phyloP scores from a whole-genome alignment of 2,329 filamentous ascomycete species.

The Hypoxylon sp. region DNA sequence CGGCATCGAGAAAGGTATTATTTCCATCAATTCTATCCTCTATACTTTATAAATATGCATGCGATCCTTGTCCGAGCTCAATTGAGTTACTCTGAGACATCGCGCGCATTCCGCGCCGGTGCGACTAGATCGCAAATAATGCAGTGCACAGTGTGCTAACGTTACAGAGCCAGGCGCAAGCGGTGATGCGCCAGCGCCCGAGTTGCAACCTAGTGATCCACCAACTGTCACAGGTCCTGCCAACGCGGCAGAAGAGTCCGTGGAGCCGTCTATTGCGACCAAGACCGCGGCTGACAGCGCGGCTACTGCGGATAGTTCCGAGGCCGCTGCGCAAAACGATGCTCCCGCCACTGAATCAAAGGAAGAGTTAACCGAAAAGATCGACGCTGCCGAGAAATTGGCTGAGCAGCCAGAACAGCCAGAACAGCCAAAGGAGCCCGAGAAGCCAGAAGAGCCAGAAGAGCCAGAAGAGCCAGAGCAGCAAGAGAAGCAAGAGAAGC shows the following conservation, averaged over 20 bases:
- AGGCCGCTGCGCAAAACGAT: conserved; percentile 40
- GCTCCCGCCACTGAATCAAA: conserved; percentile 37
- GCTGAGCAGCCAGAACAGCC: conserved; percentile 48
- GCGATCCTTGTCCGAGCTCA: conserved; percentile 37
- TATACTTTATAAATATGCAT: conserved; percentile 29
- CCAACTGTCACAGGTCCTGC: conserved; percentile 46
- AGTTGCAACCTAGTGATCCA: conserved; percentile 43
- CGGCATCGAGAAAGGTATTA: conserved; percentile 53
- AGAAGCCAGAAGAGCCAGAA: conserved; percentile 48
- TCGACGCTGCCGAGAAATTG: conserved; percentile 40
- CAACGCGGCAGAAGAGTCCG: conserved; percentile 44
- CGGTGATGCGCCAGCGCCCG: conserved; percentile 44
- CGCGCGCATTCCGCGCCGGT: conserved; percentile 37
- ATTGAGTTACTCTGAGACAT: conserved; percentile 39
- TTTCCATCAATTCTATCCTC: conserved; percentile 28
- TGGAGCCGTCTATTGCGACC: conserved; percentile 39
- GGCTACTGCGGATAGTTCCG: conserved; percentile 32
- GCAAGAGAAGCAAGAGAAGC: conserved; percentile 49
- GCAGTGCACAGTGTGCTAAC: conserved; percentile 51
- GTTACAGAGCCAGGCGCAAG: conserved; percentile 43
- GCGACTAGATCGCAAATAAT: conserved; percentile 37
- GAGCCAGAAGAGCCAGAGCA: conserved; percentile 50
- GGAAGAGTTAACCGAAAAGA: conserved; percentile 46
- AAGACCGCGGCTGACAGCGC: conserved; percentile 27
- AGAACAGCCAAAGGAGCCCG: too few relatives aligned